A percentile compares a stretch with the other conserved stretches of the same genome.
These are phyloP conservation scores for Aspergillus chevalieri DNA, from an alignment of 2,329 filamentous ascomycete genomes.

Conservation along the genomic window DNA sequence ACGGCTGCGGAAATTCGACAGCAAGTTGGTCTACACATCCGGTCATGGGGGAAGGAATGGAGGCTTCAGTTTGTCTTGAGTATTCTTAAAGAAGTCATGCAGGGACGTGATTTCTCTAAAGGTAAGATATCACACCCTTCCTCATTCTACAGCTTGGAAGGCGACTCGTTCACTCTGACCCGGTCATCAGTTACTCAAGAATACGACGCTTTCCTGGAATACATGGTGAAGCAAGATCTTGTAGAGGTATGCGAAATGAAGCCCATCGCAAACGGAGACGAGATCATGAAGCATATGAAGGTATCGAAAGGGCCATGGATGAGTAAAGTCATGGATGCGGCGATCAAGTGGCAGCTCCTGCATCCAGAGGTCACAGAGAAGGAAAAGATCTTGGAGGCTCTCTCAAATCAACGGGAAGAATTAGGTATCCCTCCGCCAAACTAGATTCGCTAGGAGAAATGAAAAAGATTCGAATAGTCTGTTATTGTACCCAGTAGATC, in stretches of 20 bases:
- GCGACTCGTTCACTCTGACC: background rate
- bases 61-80: constrained; percentile 34
- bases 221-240: constrained; percentile 47
- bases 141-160: background rate
- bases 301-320: constrained; percentile 75
- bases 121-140: constrained; percentile 18
- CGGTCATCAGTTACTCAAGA: constrained; percentile 37
- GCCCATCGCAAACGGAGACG: constrained; percentile 66
- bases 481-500: background rate
- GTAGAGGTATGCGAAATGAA: constrained; percentile 51
- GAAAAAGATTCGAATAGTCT: background rate
- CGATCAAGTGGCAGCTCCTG: constrained; percentile 81
- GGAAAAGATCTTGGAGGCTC: constrained; percentile 54
- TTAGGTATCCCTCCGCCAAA: constrained; percentile 29
- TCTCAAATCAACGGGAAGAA: constrained; percentile 48
- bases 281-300: constrained; percentile 61
- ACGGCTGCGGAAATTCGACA: constrained; percentile 31
- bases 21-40: constrained; percentile 29
- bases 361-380: constrained; percentile 63
- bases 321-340: constrained; percentile 68
- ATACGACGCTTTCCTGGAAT: constrained; percentile 50
- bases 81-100: constrained; percentile 35
- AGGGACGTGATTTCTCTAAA: constrained; percentile 21
- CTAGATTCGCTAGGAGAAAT: background rate
- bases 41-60: constrained; percentile 35